Evolutionary conservation across 805 yeast genomes (phyloP).

Genomic region (Pichia insulana): DNA sequence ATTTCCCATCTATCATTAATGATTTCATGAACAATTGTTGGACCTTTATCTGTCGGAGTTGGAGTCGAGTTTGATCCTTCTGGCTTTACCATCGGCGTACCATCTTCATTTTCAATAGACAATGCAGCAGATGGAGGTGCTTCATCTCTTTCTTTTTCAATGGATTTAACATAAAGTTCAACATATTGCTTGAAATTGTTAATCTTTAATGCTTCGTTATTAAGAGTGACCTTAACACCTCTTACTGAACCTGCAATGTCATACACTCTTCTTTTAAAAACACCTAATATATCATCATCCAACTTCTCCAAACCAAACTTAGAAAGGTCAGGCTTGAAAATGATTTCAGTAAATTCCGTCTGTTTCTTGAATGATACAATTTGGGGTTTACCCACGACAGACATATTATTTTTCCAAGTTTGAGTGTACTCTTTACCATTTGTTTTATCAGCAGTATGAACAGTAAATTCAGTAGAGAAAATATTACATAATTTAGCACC

Average conservation of each 20-base stretch:
- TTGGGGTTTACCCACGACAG: conserved; percentile 62
- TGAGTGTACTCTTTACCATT: conserved; percentile 62
- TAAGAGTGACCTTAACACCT: conserved; percentile 69
- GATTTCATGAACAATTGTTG: conserved; percentile 66
- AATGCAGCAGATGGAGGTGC: conserved; percentile 7
- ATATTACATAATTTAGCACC: conserved; percentile 98
- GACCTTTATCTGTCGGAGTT: conserved; percentile 30
- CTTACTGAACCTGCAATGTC: conserved; percentile 92
- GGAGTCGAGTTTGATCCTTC: conserved; percentile 10
- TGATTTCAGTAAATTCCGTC: conserved; percentile 75
- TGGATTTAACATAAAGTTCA: conserved; percentile 78
- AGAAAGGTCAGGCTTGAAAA: conserved; percentile 79
- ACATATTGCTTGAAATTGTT: conserved; percentile 79
- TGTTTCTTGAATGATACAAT: conserved; percentile 51
- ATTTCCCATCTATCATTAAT: conserved; percentile 90
- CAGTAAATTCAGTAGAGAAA: conserved; percentile 75
- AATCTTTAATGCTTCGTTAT: conserved; percentile 63
- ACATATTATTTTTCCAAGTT: conserved; percentile 85
- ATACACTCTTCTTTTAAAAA: conserved; percentile 85
- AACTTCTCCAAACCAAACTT: conserved; percentile 79
- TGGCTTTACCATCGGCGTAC: too few species aligned
- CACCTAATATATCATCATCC: conserved; percentile 77
- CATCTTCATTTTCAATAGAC: background rate
- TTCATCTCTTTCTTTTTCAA: conserved; percentile 42
- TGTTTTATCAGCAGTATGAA: conserved; percentile 80